Percentiles rank a stretch among this genome's conserved stretches.
Conservation (phyloP, 768 basidiomycete species). For the Boletus subparvulus region DNA sequence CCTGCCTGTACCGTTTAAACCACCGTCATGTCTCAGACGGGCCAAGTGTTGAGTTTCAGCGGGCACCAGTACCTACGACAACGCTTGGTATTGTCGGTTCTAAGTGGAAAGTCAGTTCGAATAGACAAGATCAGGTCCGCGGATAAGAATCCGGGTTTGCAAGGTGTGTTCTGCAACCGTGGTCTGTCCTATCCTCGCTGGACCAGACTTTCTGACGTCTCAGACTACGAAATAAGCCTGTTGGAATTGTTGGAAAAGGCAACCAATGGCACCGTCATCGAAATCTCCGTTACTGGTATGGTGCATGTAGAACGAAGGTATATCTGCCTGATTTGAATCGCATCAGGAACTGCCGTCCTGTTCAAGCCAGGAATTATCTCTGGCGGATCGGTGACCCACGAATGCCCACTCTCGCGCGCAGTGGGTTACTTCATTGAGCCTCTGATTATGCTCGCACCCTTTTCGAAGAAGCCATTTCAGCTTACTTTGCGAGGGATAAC, state of each 20-base stretch:
- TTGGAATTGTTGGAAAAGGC: conserved; percentile 84
- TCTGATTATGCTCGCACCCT: conserved; percentile 85
- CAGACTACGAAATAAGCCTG: conserved; percentile 92
- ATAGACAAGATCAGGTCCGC: conserved; percentile 88
- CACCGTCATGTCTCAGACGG: conserved; percentile 39
- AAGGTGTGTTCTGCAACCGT: conserved; percentile 49
- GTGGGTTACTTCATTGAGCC: conserved; percentile 96
- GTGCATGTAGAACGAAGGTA: background rate
- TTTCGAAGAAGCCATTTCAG: conserved; percentile 83
- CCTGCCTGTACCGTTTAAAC: background rate
- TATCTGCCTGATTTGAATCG: conserved; percentile 1
- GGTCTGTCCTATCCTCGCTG: background rate
- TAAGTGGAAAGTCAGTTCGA: conserved; percentile 81
- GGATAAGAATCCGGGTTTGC: conserved; percentile 93
- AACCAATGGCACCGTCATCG: conserved; percentile 92
- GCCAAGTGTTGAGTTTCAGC: conserved; percentile 56
- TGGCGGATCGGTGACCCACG: conserved; percentile 79
- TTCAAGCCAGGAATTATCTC: conserved; percentile 90
- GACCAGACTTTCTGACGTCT: background rate
- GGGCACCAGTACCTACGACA: conserved; percentile 83
- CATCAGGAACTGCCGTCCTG: conserved; percentile 81
- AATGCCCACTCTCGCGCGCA: conserved; percentile 85
- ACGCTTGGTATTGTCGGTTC: conserved; percentile 83
- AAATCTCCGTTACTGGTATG: conserved; percentile 93
- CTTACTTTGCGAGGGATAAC: conserved; percentile 88